Evolutionary conservation across 2,329 filamentous ascomycete genomes (phyloP).

Genomic region (Fusarium redolens): DNA sequence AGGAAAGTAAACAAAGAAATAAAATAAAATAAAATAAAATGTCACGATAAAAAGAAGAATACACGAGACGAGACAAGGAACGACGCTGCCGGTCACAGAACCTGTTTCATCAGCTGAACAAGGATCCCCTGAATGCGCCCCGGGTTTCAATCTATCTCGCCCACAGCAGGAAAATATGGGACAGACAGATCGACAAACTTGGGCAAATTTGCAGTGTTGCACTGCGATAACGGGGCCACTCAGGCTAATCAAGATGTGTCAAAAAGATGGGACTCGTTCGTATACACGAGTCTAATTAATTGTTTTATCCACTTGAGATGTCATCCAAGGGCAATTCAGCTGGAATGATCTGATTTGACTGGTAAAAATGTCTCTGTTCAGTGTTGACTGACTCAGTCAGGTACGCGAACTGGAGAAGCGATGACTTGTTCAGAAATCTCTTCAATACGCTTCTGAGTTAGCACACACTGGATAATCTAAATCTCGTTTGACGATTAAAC

Average conservation of each 20-base stretch:
- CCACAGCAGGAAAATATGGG: not conserved
- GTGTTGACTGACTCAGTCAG: not conserved
- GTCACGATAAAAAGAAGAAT: not conserved
- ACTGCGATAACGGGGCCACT: not conserved
- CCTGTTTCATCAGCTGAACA: conserved; percentile 1
- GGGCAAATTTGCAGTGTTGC: not conserved
- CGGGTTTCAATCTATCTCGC: not conserved
- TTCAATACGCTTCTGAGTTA: not conserved
- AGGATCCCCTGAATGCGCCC: not conserved
- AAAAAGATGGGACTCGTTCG: not conserved
- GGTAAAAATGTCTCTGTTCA: not conserved
- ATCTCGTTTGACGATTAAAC: not conserved
- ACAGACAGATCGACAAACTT: not conserved
- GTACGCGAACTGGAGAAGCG: not conserved
- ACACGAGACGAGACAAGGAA: not conserved
- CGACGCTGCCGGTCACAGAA: not conserved
- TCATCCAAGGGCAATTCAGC: not conserved
- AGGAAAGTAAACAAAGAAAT: not conserved
- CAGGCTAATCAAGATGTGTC: not conserved
- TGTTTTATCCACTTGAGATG: not conserved
- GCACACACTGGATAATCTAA: not conserved
- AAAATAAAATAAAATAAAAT: not conserved
- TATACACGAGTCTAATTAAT: not conserved
- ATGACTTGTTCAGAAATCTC: not conserved
- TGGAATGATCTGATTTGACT: not conserved